A percentile compares a stretch with the other conserved stretches of the same genome.
These are phyloP conservation scores for Ophiosphaerella korrae DNA, from an alignment of 2,329 filamentous ascomycete genomes.

Conservation along the genomic window DNA sequence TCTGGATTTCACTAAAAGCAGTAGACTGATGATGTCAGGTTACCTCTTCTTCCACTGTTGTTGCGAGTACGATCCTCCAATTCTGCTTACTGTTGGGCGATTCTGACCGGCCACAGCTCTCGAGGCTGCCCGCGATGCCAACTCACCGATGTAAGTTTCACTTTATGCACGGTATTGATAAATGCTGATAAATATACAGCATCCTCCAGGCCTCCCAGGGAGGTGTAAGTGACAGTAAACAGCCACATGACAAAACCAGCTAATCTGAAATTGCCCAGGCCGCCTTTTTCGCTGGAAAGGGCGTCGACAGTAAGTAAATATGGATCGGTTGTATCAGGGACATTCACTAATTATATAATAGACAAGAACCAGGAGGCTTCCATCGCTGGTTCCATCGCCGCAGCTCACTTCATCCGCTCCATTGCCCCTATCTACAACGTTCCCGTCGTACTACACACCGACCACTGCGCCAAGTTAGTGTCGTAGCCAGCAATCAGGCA, in stretches of 20 bases:
- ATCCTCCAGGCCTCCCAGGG: constrained; percentile 94
- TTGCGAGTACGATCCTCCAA: constrained; percentile 48
- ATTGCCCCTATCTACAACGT: constrained; percentile 80
- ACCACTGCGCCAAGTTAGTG: constrained; percentile 84
- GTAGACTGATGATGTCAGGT: constrained; percentile 60
- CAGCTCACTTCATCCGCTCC: constrained; percentile 88
- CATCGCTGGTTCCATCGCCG: constrained; percentile 81
- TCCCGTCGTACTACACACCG: constrained; percentile 69
- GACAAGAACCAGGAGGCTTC: constrained; percentile 76
- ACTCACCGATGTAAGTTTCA: constrained; percentile 69
- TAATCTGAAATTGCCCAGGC: constrained; percentile 7
- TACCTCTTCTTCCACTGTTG: constrained; percentile 86
- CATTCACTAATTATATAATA: constrained; percentile 19
- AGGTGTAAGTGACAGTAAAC: constrained; percentile 18
- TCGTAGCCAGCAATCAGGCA: not conserved
- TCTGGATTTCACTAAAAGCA: not conserved
- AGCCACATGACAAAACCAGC: not conserved
- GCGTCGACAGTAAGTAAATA: constrained; percentile 10
- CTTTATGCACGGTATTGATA: not conserved
- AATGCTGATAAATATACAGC: constrained; percentile 17
- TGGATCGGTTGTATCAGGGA: not conserved
- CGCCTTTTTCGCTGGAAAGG: constrained; percentile 74
- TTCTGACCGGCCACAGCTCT: constrained; percentile 64
- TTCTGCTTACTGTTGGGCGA: not conserved
- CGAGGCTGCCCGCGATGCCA: constrained; percentile 91